Base-by-base conservation (phyloP, 2,329 filamentous ascomycete species). In the Emergomyces pasteurianus region DNA sequence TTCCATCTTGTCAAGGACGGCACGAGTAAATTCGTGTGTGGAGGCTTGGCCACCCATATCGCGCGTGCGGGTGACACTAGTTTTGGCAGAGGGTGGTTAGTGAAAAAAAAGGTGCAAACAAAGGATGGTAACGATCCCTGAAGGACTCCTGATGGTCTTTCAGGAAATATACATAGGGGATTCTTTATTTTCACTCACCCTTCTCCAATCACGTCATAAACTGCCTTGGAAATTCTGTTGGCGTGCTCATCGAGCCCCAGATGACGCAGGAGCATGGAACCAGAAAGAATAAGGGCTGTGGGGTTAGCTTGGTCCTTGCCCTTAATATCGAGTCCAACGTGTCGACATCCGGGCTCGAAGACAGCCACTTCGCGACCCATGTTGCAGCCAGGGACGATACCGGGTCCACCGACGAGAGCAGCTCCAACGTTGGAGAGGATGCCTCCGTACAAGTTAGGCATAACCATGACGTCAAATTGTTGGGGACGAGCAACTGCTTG, bases 281-380 rank as follows among this genome's bases (percentile, higher is more conserved):
- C 91, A 63, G 90, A 96, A 65, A 99, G 88, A 68, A 99, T 85
- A 81, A 99, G 83, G 66, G 94, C 94, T 61, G 91, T 96, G 59
- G 94, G 94, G 84, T 99, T 99, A 67, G 94, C 94, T 82, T 97
- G 91, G 79, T 96, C 92, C 83, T 96, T 96, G 82, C 94, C 94
- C 86, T 97, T 92, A 81, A 99, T 99, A 77, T 99, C 94, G 57
- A 99, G 88, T 79, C 94, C 94, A 74, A 99, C 94, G 84, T 99
- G 94, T 79, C 94, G 88, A 87, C 94, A 99, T 67, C 94, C 94
- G 63, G 94, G 94, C 84, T 99, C 94, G 78, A 99, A 99, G 68
- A 99, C 90, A 69, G 94, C 94, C 61, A 97, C 90, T 68, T 99
- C 92, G 68, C 94, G 90, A 73, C 94, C 94, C 92, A 99, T 99